Conservation (phyloP, 768 basidiomycete species). For the Gloeostereum incarnatum region DNA sequence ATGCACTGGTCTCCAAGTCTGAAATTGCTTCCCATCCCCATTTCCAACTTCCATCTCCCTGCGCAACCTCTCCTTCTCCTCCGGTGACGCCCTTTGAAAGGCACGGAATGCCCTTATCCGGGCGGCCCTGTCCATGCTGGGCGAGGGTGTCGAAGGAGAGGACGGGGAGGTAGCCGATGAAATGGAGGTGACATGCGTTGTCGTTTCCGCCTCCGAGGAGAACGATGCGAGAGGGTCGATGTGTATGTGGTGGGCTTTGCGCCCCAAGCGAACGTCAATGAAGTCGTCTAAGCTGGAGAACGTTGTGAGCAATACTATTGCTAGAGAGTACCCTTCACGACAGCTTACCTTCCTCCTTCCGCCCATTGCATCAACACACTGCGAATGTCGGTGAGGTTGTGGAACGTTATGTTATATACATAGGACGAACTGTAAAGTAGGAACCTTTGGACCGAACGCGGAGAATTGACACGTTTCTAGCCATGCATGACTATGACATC, state of each 20-base stretch:
- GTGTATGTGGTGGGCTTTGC: constrained; percentile 39
- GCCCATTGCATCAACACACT: constrained; percentile 94
- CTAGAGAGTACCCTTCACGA: not conserved
- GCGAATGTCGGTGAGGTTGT: not conserved
- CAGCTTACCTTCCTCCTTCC: constrained; percentile 63
- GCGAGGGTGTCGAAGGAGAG: not conserved
- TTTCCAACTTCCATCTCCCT: constrained; percentile 33
- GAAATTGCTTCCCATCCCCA: constrained; percentile 10
- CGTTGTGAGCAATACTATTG: too few relatives aligned
- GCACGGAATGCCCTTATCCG: constrained; percentile 72
- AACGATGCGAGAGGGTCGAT: constrained; percentile 23
- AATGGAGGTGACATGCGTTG: constrained; percentile 9
- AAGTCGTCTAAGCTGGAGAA: constrained; percentile 65
- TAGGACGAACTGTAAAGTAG: constrained; percentile 68
- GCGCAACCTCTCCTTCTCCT: constrained; percentile 54
- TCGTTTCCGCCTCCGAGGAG: constrained; percentile 1
- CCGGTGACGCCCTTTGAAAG: constrained; percentile 53
- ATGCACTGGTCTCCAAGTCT: constrained; percentile 68
- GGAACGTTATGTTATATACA: not conserved
- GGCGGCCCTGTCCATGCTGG: too few relatives aligned
- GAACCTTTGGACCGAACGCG: constrained; percentile 79
- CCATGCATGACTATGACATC: constrained; percentile 67
- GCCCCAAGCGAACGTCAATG: constrained; percentile 72
- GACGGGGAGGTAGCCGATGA: constrained; percentile 12
- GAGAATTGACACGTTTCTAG: constrained; percentile 83